Percentiles rank a stretch among this genome's conserved stretches.
These are phyloP conservation scores for Pouteria campechiana DNA, from an alignment of 179 eudicot species.

Conservation along the genomic window DNA sequence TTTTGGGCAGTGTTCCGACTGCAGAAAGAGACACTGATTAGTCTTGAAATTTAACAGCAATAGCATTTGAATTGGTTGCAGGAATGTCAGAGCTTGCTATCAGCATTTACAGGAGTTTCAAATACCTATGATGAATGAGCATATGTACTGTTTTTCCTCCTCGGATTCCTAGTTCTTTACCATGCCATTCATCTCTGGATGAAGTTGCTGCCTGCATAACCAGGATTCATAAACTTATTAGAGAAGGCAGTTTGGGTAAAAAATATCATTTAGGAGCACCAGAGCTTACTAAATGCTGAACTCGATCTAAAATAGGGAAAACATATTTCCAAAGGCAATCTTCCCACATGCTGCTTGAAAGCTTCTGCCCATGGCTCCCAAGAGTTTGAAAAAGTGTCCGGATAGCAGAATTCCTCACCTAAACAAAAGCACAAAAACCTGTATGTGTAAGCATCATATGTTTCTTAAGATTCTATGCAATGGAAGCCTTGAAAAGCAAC, in stretches of 20 bases:
- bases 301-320: conserved; percentile 82
- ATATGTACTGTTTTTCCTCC: conserved; percentile 98
- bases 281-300: conserved; percentile 77
- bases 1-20: conserved; percentile 99
- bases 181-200: conserved; percentile 97
- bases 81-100: neutral
- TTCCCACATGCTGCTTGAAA: conserved; percentile 90
- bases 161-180: conserved; percentile 96
- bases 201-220: conserved; percentile 85
- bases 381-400: conserved; percentile 95
- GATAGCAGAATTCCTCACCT: conserved; percentile 95
- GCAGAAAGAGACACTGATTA: conserved; percentile 8
- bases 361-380: conserved; percentile 98
- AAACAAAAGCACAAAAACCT: conserved; percentile 11
- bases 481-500: no score
- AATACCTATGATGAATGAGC: conserved; percentile 96
- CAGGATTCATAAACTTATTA: conserved; percentile 3
- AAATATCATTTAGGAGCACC: neutral
- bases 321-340: conserved; percentile 96
- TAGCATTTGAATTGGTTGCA: no score
- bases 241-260: conserved; percentile 1
- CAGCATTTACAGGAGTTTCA: neutral
- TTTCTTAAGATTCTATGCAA: no score
- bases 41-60: no score
- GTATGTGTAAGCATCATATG: no score